Base-by-base conservation (phyloP, 306 rosid genomes). In the Hippophae tibetana region DNA sequence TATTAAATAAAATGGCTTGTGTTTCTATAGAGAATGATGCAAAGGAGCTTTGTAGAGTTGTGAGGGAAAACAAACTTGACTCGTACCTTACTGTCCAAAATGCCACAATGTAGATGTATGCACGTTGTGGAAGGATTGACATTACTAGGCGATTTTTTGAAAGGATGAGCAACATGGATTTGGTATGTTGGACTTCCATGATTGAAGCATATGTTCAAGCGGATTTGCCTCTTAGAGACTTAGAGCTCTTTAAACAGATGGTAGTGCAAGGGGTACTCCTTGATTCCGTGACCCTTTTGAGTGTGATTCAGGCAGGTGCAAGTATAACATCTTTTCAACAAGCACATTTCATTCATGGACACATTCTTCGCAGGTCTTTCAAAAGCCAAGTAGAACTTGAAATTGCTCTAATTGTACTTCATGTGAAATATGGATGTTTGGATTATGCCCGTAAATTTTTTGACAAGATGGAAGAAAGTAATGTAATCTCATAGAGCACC, bases 181-280 rank as follows among this genome's bases (percentile, higher is more conserved):
- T 78, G 79, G 72, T 78, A 18, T 67, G 57, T 13, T 78, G 80
- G 83, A 59, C 80, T 13, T 78, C 83, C 41, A 78, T 78, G 72
- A 74, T 78, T 67, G 75, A 74, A 64, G 76, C 64, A 27, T 78
- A 74, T 14, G 74, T 47, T 12, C 66, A 61, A 43, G 77, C 49
- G 13, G 63, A 67, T 55, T 51, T 67, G 58, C 74, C 80, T 10
- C 63, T 67, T 14, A 57, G 61, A 65, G 56, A 7, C 63, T 67
- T 14, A 57, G 61, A 65, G 56, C 60, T 69, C 31, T 75, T 79
- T 61, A 65, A 59, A 42, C 10, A 56, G 47, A 56, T 79, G 84
- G 48, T 47, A 52, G 6, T 50, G 13, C 48, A 54, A 54, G 49
- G 47, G n/a, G 42, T 71, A 47, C 40, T 18, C 42, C 69, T 71